Evolutionary conservation across 352 stramenopile genomes (phyloP).

Genomic region (Stephanocyclus meneghinianus): DNA sequence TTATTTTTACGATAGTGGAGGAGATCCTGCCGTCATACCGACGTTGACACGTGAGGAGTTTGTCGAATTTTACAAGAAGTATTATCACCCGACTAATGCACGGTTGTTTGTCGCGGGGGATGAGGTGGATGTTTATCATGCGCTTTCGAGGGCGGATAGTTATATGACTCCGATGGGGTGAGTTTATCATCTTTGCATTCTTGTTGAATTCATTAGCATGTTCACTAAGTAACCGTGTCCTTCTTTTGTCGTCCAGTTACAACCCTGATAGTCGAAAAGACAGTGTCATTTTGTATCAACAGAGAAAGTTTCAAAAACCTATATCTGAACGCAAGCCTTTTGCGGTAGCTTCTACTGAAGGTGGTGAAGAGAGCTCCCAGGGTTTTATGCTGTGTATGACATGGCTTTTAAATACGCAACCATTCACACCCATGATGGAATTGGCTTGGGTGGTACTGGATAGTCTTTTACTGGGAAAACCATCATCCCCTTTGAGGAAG

Average conservation of each 20-base stretch:
- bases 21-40: slow-evolving; percentile 81
- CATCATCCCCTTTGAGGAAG: slow-evolving; percentile 57
- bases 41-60: slow-evolving; percentile 82
- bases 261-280: slow-evolving; percentile 38
- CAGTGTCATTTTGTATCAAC: slow-evolving; percentile 40
- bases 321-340: slow-evolving; percentile 35
- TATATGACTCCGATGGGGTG: slow-evolving; percentile 65
- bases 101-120: slow-evolving; percentile 73
- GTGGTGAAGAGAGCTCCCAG: slow-evolving; percentile 35
- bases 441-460: slow-evolving; percentile 79
- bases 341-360: slow-evolving; percentile 21
- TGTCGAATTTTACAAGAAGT: slow-evolving; percentile 79
- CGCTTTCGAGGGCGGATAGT: slow-evolving; percentile 51
- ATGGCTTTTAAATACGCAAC: slow-evolving; percentile 81
- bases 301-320: slow-evolving; percentile 33
- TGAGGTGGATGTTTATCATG: slow-evolving; percentile 57
- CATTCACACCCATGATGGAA: slow-evolving; percentile 67
- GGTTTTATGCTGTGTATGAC: slow-evolving; percentile 79
- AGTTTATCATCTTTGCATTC: neutral
- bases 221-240: neutral
- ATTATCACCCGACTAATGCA: slow-evolving; percentile 84
- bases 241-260: slow-evolving; percentile 7
- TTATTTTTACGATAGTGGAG: slow-evolving; percentile 81
- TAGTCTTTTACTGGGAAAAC: slow-evolving; percentile 77
- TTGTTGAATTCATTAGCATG: neutral